Percentiles rank a stretch among this genome's conserved stretches.
Evolutionary conservation across 805 yeast species (phyloP).

Genomic region (Wickerhamiella azyma): DNA sequence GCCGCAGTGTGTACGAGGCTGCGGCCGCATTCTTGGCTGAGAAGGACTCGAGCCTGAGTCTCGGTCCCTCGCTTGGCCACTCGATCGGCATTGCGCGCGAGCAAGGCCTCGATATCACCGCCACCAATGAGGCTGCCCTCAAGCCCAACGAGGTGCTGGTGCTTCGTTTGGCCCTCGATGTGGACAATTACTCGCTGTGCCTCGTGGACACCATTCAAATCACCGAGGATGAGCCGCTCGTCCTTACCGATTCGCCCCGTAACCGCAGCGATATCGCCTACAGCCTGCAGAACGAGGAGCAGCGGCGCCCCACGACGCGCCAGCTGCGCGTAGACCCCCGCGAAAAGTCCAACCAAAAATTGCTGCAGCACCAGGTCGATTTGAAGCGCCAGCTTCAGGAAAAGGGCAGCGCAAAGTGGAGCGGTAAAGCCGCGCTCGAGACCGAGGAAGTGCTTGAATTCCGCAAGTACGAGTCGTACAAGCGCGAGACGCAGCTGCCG

Average conservation of each 20-base stretch:
- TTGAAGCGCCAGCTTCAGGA: slow-evolving; percentile 75
- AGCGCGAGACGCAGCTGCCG: slow-evolving; percentile 88
- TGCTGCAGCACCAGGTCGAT: slow-evolving; percentile 69
- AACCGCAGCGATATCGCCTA: slow-evolving; percentile 64
- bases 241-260: slow-evolving; percentile 65
- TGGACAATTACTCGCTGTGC: slow-evolving; percentile 55
- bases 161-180: slow-evolving; percentile 63
- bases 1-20: slow-evolving; percentile 53
- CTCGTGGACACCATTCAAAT: slow-evolving; percentile 72
- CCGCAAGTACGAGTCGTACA: slow-evolving; percentile 85
- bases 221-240: slow-evolving; percentile 43
- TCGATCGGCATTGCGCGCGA: slow-evolving; percentile 80
- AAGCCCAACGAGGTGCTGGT: slow-evolving; percentile 63
- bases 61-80: slow-evolving; percentile 76
- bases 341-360: slow-evolving; percentile 51
- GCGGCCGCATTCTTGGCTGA: slow-evolving; percentile 46
- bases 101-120: slow-evolving; percentile 60
- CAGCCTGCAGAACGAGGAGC: slow-evolving; percentile 48
- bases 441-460: slow-evolving; percentile 48
- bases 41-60: slow-evolving; percentile 53
- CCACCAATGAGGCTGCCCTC: slow-evolving; percentile 54
- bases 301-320: slow-evolving; percentile 13
- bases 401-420: slow-evolving; percentile 51
- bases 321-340: slow-evolving; percentile 11
- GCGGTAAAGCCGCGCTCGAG: slow-evolving; percentile 20